These are phyloP conservation scores for Cymbopogon citratus DNA, from an alignment of 176 grass and related monocot genomes.

Conservation along the genomic window DNA sequence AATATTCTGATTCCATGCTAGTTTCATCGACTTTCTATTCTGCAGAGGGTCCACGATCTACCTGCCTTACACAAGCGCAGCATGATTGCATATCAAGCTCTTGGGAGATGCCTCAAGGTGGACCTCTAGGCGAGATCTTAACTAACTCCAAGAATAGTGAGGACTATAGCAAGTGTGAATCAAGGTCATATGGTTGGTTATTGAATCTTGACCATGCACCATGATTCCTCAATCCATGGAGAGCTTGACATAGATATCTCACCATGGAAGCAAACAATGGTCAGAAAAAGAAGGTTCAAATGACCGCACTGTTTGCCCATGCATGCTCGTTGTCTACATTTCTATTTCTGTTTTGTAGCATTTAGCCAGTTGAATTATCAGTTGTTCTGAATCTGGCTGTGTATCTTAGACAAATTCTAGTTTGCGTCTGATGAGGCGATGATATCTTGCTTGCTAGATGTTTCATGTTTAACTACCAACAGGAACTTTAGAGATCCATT, in stretches of 20 bases:
- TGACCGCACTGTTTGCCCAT: not conserved
- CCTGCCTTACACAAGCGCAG: slow-evolving; percentile 34
- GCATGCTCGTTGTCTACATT: not conserved
- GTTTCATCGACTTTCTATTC: slow-evolving; percentile 28
- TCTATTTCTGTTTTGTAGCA: slow-evolving; percentile 7
- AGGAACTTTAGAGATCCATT: not conserved
- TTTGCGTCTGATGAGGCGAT: not conserved
- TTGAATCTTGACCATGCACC: slow-evolving; percentile 36
- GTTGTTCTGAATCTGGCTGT: slow-evolving; percentile 25
- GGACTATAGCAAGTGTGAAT: slow-evolving; percentile 18
- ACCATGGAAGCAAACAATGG: not conserved
- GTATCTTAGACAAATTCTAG: slow-evolving; percentile 17
- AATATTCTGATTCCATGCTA: slow-evolving; percentile 20
- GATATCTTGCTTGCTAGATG: not conserved
- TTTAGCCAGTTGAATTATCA: slow-evolving; percentile 20
- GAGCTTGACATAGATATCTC: not conserved
- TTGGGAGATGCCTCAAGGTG: slow-evolving; percentile 60
- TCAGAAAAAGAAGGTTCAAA: not conserved
- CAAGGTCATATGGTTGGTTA: slow-evolving; percentile 48
- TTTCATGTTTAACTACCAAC: not conserved
- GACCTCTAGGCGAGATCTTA: slow-evolving; percentile 72
- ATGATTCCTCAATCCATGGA: slow-evolving; percentile 7
- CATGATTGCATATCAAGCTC: slow-evolving; percentile 47
- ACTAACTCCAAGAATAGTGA: slow-evolving; percentile 46
- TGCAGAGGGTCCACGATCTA: slow-evolving; percentile 7